phyloP scores from a whole-genome alignment of 2,329 filamentous ascomycete species.

The Penicillium crustosum region DNA sequence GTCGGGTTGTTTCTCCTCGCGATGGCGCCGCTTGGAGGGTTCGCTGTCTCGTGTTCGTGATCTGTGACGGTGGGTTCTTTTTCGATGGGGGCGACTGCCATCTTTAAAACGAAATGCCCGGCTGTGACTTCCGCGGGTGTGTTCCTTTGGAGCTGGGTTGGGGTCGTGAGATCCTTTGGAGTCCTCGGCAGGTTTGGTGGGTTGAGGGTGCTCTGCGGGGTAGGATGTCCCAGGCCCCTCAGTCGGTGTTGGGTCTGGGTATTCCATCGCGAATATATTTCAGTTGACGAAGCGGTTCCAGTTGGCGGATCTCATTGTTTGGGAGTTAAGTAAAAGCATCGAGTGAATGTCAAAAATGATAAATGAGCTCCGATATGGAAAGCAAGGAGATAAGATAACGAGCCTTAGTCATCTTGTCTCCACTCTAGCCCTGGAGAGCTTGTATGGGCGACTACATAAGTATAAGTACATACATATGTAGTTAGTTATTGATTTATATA shows the following conservation, averaged over 20 bases:
- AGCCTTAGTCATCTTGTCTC: constrained; percentile 7
- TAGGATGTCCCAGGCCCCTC: background rate
- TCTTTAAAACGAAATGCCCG: constrained; percentile 16
- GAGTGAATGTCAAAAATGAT: background rate
- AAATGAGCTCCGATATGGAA: background rate
- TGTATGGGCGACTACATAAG: no score
- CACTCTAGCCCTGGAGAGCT: background rate
- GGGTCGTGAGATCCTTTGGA: background rate
- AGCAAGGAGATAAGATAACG: constrained; percentile 8
- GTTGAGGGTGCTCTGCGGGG: background rate
- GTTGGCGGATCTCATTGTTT: background rate
- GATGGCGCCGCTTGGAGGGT: constrained; percentile 29
- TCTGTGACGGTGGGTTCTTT: background rate
- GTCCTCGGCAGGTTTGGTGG: background rate
- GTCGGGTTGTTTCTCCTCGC: constrained; percentile 12
- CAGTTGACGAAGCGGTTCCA: background rate
- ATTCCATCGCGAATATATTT: background rate
- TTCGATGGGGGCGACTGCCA: constrained; percentile 17
- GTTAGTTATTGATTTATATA: no score
- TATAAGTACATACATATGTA: no score
- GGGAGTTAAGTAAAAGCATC: background rate
- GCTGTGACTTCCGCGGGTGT: background rate
- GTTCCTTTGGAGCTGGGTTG: background rate
- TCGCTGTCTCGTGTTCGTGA: constrained; percentile 1
- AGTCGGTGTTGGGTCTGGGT: background rate